Percentiles rank a stretch among this genome's conserved stretches.
These are phyloP conservation scores for Dioscorea dumetorum DNA, from an alignment of 106 monocot species.

Conservation along the genomic window DNA sequence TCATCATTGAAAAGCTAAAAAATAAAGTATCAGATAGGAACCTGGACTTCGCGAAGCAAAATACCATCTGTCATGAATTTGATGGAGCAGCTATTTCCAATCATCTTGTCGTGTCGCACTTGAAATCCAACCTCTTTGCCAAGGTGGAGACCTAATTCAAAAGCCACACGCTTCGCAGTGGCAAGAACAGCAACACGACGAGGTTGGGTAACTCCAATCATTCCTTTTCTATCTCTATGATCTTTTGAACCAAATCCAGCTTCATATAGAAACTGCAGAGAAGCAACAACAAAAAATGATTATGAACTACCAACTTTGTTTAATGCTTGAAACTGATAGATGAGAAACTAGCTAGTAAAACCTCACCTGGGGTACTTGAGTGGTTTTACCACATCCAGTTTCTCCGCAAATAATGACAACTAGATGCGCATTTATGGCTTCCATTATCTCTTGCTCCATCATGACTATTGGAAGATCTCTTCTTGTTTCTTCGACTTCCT, in stretches of 20 bases:
- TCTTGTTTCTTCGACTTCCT: conserved; percentile 68
- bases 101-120: conserved; percentile 91
- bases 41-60: conserved; percentile 95
- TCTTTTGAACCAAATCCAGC: conserved; percentile 74
- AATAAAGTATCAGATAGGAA: conserved; percentile 9
- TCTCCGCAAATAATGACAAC: conserved; percentile 92
- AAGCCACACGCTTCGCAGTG: conserved; percentile 85
- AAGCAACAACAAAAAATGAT: not conserved
- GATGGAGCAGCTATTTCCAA: conserved; percentile 66
- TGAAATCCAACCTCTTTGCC: conserved; percentile 95
- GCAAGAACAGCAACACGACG: conserved; percentile 93
- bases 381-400: conserved; percentile 98
- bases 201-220: conserved; percentile 91
- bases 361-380: conserved; percentile 94
- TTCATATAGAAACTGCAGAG: conserved; percentile 89
- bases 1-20: not conserved
- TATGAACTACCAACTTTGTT: not conserved
- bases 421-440: conserved; percentile 82
- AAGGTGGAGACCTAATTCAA: conserved; percentile 63
- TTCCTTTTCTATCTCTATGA: conserved; percentile 48
- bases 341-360: not conserved
- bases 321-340: not conserved
- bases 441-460: conserved; percentile 99
- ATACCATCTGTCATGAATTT: conserved; percentile 99
- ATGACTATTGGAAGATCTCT: conserved; percentile 82